These are phyloP conservation scores for Rhodotorula graminis DNA, from an alignment of 768 basidiomycete genomes.

Conservation along the genomic window DNA sequence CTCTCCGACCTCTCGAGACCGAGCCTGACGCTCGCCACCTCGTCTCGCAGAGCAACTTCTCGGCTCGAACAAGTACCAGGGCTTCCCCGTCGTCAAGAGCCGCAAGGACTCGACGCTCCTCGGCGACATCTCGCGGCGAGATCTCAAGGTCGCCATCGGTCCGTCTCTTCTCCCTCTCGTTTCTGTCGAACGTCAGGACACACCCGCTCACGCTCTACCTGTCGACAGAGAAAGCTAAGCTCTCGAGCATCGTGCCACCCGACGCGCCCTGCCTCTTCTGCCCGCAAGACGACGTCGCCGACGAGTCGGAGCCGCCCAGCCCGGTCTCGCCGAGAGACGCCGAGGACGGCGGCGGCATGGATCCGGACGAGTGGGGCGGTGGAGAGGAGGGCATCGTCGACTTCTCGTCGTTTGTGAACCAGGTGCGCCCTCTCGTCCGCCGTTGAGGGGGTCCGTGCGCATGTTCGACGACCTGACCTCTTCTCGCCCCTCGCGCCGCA, in stretches of 20 bases:
- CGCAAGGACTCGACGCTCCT: slow-evolving; percentile 60
- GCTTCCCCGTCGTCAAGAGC: slow-evolving; percentile 77
- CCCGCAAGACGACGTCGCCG: slow-evolving; percentile 53
- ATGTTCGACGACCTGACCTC: slow-evolving; percentile 10
- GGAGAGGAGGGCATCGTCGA: slow-evolving; percentile 47
- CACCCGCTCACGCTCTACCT: neutral
- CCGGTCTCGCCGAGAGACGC: neutral
- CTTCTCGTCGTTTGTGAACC: slow-evolving; percentile 83
- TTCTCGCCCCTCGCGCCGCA: slow-evolving; percentile 45
- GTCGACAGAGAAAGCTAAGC: slow-evolving; percentile 62
- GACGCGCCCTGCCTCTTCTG: slow-evolving; percentile 70
- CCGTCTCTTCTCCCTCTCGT: slow-evolving; percentile 12
- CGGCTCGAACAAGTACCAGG: slow-evolving; percentile 69
- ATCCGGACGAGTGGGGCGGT: slow-evolving; percentile 25
- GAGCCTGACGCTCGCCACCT: slow-evolving; percentile 8
- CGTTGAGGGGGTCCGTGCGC: neutral
- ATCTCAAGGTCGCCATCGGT: slow-evolving; percentile 83
- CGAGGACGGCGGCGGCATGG: neutral
- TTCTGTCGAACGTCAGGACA: neutral
- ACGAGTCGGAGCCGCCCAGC: too few relatives aligned
- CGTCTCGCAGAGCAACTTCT: slow-evolving; percentile 61
- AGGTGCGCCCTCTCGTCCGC: slow-evolving; percentile 57
- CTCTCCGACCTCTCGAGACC: neutral
- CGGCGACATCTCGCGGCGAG: slow-evolving; percentile 83
- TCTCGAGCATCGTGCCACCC: slow-evolving; percentile 58